Base-by-base conservation (phyloP, 805 yeast genomes). In the Wickerhamiella sorbophila region DNA sequence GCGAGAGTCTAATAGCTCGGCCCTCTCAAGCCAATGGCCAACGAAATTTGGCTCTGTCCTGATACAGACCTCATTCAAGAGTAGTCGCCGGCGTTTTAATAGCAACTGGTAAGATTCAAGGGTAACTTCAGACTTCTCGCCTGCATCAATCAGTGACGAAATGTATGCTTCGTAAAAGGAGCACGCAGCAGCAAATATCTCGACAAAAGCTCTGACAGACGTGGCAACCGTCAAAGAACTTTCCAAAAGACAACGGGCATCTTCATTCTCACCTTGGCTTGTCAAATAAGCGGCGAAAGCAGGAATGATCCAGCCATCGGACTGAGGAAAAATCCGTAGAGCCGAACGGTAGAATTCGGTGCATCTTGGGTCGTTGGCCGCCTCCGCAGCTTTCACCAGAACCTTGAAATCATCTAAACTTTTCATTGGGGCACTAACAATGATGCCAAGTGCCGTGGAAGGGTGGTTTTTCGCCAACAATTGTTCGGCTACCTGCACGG, bases 11-110 rank as follows among this genome's bases (percentile, higher is more conserved):
- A 65, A 67, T 1, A 79, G 48, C 0, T 63, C 60, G 0, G 75
- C 66, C 41, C 94, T 65, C 39, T 72, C 71, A 33, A 76, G 58
- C 96, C 96, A 88, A 41, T 68, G 70, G 22, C 66, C 69, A 3
- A 82, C 72, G 45, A 73, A 70, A 52, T 83, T 71, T 1, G 71
- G 63, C 51, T 77, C 71, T 49, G 74, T 78, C 33, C 80, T 66
- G 4, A 86, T 51, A 44, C 72, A 64, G 22, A 84, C 74, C 52
- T 84, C 93, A 53, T 73, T 84, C 10, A 81, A 50, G 35, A 77
- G 55, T 26, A 79, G 56, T 1, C 71, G 67, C 48, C 91, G 67
- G 12, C 69, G 54, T n/a, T 70, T 67, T 48, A 84, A 54, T 19
- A 85, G 58, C 18, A 60, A 58, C 47, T 77, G 82, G 47, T 79